A percentile compares a stretch with the other conserved stretches of the same genome.
Evolutionary conservation across 140 eudicot species (phyloP).

Genomic region (Senecio squalidus): DNA sequence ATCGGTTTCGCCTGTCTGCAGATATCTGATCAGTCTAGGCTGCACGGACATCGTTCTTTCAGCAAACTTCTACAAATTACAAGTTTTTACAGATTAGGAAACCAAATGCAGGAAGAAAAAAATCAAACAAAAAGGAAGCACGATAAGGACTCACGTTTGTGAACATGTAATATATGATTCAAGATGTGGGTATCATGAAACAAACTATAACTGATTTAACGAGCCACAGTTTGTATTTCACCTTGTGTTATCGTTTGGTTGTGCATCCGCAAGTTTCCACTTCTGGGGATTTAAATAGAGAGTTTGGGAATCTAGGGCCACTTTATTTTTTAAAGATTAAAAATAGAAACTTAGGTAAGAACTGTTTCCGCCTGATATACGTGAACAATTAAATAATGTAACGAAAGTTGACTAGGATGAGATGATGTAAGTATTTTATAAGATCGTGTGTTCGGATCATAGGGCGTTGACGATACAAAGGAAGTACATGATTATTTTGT

Average conservation of each 20-base stretch:
- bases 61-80: constrained; percentile 1
- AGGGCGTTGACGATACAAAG: not conserved
- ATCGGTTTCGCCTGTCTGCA: constrained; percentile 39
- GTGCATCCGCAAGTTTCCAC: constrained; percentile 26
- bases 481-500: not conserved
- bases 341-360: constrained; percentile 14
- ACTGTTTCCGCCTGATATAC: constrained; percentile 7
- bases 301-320: constrained; percentile 12
- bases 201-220: not conserved
- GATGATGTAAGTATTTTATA: not conserved
- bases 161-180: constrained; percentile 15
- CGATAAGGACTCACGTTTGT: constrained; percentile 4
- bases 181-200: constrained; percentile 4
- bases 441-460: not conserved
- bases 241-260: not conserved
- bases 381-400: constrained; percentile 14
- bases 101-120: not conserved
- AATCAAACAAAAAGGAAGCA: not conserved
- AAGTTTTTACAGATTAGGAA: not conserved
- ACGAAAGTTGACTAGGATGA: constrained; percentile 21
- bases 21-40: constrained; percentile 33
- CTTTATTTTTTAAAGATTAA: not conserved
- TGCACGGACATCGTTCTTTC: constrained; percentile 37
- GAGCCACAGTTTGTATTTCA: constrained; percentile 4
- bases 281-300: constrained; percentile 26